These are phyloP conservation scores for Hyphopichia buzzinii DNA, from an alignment of 1,139 yeast genomes.

Conservation along the genomic window DNA sequence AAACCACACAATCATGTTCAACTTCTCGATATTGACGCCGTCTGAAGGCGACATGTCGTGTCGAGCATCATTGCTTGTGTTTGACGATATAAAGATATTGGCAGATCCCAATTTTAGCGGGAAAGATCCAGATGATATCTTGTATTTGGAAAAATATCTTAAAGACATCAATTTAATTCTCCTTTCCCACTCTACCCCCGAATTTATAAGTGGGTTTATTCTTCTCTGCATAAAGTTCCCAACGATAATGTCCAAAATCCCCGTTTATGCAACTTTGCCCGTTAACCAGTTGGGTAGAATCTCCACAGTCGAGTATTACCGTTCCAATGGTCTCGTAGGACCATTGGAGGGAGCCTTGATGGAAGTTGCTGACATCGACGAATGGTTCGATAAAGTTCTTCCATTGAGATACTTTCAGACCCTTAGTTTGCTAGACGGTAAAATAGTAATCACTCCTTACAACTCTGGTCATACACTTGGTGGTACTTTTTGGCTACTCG, in stretches of 20 bases:
- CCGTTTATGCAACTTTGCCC: conserved; percentile 86
- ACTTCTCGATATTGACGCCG: conserved; percentile 39
- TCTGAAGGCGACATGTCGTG: conserved; percentile 29
- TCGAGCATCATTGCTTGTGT: conserved; percentile 42
- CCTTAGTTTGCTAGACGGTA: conserved; percentile 59
- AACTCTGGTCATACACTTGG: conserved; percentile 95
- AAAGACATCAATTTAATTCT: conserved; percentile 64
- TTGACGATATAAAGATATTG: conserved; percentile 51
- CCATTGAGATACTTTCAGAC: conserved; percentile 81
- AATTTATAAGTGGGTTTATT: conserved; percentile 79
- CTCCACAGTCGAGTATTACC: conserved; percentile 76
- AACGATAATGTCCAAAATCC: conserved; percentile 57
- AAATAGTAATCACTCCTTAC: conserved; percentile 69
- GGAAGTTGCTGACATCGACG: conserved; percentile 76
- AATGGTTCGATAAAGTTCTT: conserved; percentile 66
- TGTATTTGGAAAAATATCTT: conserved; percentile 44
- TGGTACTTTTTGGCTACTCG: conserved; percentile 83
- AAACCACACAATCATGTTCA: too few species aligned
- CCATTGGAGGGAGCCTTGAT: conserved; percentile 61
- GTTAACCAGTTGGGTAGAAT: conserved; percentile 84
- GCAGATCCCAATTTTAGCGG: conserved; percentile 81
- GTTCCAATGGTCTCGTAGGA: conserved; percentile 72
- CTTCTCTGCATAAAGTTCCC: conserved; percentile 64
- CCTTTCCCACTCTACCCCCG: conserved; percentile 81
- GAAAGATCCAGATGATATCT: conserved; percentile 28